phyloP scores from a whole-genome alignment of 1,139 yeast species.

The Pichia sp. region DNA sequence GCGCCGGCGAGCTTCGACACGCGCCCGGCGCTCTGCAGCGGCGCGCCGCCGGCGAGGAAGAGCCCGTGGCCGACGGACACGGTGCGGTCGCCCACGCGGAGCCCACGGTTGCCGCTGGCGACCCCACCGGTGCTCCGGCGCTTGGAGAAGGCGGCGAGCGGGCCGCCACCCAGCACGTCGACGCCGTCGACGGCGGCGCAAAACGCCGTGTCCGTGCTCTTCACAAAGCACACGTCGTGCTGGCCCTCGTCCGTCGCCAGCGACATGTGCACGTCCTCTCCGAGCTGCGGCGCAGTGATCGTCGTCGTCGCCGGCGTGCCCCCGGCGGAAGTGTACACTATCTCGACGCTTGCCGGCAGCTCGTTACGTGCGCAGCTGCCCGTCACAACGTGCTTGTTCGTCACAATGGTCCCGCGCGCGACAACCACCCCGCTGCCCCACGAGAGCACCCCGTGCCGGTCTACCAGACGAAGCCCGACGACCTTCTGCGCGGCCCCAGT shows the following conservation, averaged over 20 bases:
- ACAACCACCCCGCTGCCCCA: conserved; percentile 50
- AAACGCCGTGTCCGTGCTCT: background rate
- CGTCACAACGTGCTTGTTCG: conserved; percentile 44
- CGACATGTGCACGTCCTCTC: background rate
- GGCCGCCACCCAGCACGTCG: background rate
- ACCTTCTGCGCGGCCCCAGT: background rate
- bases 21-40: conserved; percentile 6
- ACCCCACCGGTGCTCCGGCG: background rate
- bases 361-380: conserved; percentile 13
- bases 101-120: too few species aligned
- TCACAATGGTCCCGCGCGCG: conserved; percentile 33
- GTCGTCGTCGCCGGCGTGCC: background rate
- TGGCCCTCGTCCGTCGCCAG: background rate
- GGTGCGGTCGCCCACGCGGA: background rate
- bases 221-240: background rate
- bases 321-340: conserved; percentile 23
- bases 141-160: background rate
- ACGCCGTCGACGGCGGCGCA: background rate
- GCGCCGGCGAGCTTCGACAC: background rate
- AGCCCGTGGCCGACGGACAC: conserved; percentile 8
- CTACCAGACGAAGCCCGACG: conserved; percentile 27
- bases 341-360: conserved; percentile 19
- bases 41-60: background rate
- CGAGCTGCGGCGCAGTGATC: background rate
- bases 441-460: conserved; percentile 24